Evolutionary conservation across 768 basidiomycete genomes (phyloP).

Genomic region (Dacryopinax primogenitus): DNA sequence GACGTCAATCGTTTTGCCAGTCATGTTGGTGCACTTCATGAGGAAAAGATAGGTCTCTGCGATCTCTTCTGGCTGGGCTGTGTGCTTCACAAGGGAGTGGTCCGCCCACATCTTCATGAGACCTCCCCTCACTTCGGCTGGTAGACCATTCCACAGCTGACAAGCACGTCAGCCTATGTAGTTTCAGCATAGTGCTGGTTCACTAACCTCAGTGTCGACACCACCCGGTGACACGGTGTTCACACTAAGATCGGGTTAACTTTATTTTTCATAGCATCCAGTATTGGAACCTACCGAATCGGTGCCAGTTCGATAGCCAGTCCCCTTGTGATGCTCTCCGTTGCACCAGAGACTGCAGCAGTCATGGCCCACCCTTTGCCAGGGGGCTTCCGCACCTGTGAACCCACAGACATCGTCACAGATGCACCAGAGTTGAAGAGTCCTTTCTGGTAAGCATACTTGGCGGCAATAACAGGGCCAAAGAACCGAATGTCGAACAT

Average conservation of each 20-base stretch:
- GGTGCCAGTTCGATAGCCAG: slow-evolving; percentile 19
- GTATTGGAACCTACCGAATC: slow-evolving; percentile 17
- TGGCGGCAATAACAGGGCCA: not conserved
- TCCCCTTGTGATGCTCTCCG: slow-evolving; percentile 16
- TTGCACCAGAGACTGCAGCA: slow-evolving; percentile 15
- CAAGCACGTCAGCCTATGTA: not conserved
- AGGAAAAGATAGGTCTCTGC: not conserved
- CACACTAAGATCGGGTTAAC: not conserved
- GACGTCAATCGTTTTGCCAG: not conserved
- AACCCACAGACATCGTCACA: not conserved
- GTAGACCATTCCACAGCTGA: slow-evolving; percentile 17
- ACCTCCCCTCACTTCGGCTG: not conserved
- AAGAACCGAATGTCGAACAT: not conserved
- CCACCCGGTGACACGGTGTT: not conserved
- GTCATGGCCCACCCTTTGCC: not conserved
- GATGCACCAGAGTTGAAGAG: slow-evolving; percentile 2
- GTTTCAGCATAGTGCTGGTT: not conserved
- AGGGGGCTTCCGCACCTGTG: not conserved
- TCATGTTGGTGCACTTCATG: not conserved
- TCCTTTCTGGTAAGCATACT: not conserved
- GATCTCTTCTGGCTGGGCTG: too few relatives aligned
- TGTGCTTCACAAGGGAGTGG: not conserved
- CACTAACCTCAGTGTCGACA: not conserved
- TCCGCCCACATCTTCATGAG: not conserved
- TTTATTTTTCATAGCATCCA: slow-evolving; percentile 5